These are phyloP conservation scores for Cytospora leucostoma DNA, from an alignment of 2,329 filamentous ascomycete species.

Conservation along the genomic window DNA sequence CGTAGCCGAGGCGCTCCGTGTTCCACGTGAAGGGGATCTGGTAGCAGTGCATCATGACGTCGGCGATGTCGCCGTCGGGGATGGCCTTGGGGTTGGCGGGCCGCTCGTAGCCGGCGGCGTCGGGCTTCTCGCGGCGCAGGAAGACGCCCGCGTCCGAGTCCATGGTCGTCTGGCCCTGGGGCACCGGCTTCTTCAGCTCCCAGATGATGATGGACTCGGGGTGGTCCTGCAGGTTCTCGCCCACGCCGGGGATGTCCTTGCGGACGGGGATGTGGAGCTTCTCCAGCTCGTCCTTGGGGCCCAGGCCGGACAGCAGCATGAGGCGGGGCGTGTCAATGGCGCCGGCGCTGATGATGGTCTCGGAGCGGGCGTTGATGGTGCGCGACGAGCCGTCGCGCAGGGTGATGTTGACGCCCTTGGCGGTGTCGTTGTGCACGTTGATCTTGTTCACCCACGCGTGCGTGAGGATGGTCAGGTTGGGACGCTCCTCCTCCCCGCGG, in stretches of 20 bases:
- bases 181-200: constrained; percentile 78
- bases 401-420: constrained; percentile 71
- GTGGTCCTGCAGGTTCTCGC: constrained; percentile 63
- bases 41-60: constrained; percentile 95
- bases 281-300: constrained; percentile 55
- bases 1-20: constrained; percentile 76
- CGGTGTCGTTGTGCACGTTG: constrained; percentile 68
- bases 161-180: constrained; percentile 82
- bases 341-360: constrained; percentile 79
- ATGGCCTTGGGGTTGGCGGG: constrained; percentile 52
- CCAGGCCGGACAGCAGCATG: constrained; percentile 59
- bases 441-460: constrained; percentile 85
- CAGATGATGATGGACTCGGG: constrained; percentile 64
- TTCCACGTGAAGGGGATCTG: constrained; percentile 91
- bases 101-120: constrained; percentile 60
- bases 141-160: constrained; percentile 89
- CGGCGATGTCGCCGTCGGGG: constrained; percentile 72
- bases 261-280: constrained; percentile 57
- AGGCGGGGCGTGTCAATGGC: constrained; percentile 78
- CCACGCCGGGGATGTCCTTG: constrained; percentile 59
- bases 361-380: constrained; percentile 65
- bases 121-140: constrained; percentile 72
- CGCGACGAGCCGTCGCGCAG: constrained; percentile 55
- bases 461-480: constrained; percentile 84
- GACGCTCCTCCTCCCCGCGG: constrained; percentile 75